A percentile compares a stretch with the other conserved stretches of the same genome.
These are phyloP conservation scores for Gliomastix tumulicola DNA, from an alignment of 2,329 filamentous ascomycete genomes.

Conservation along the genomic window DNA sequence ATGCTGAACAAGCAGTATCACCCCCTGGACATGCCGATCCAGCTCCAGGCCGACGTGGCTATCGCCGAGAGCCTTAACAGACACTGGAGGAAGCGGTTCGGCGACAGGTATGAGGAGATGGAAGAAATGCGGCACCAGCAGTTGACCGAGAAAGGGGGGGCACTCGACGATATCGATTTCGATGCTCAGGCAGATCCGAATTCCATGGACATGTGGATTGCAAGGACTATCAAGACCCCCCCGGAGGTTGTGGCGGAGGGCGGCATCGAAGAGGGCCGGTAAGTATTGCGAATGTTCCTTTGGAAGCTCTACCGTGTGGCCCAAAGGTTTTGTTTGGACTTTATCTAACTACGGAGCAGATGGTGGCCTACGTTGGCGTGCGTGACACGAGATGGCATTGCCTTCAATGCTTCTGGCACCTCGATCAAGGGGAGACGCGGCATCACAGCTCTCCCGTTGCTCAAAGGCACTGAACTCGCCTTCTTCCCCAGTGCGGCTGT, in stretches of 20 bases:
- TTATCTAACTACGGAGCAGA: conserved; percentile 23
- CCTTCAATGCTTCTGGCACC: conserved; percentile 32
- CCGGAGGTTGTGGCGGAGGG: conserved; percentile 32
- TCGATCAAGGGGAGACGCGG: conserved; percentile 39
- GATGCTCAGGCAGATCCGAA: too few species aligned
- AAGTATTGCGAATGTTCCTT: too few species aligned
- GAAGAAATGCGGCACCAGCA: conserved; percentile 32
- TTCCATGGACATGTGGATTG: too few species aligned
- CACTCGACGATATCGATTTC: conserved; percentile 33
- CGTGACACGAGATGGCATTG: conserved; percentile 48
- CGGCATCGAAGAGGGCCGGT: conserved; percentile 42
- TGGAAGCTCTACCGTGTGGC: too few species aligned
- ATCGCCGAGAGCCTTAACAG: conserved; percentile 30
- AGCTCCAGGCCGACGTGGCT: conserved; percentile 23
- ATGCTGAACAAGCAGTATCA: conserved; percentile 22
- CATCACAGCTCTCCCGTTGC: conserved; percentile 38
- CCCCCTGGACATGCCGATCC: conserved; percentile 14
- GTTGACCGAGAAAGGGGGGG: conserved; percentile 23
- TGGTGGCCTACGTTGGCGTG: conserved; percentile 54
- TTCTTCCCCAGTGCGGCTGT: conserved; percentile 17
- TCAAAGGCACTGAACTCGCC: conserved; percentile 43
- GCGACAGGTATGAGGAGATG: conserved; percentile 34
- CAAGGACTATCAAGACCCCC: conserved; percentile 20
- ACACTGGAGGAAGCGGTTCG: conserved; percentile 36
- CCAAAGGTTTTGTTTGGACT: neutral